Conservation (phyloP, 2,329 filamentous ascomycete species). For the Dactylellina drechsleri region DNA sequence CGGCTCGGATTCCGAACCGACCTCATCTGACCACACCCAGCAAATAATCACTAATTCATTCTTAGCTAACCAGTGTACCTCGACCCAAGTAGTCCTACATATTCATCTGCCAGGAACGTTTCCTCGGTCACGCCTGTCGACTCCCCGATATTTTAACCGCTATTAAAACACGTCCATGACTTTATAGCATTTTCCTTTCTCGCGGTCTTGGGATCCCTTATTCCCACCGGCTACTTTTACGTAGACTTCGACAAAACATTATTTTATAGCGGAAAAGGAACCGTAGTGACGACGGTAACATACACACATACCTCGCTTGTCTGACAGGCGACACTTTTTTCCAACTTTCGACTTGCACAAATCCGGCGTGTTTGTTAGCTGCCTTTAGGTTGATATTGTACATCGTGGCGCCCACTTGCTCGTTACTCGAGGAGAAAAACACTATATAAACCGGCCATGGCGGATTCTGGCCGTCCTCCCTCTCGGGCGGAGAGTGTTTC, state of each 20-base stretch:
- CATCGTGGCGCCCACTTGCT: slow-evolving; percentile 15
- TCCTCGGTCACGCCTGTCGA: slow-evolving; percentile 26
- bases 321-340: not conserved
- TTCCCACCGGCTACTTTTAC: slow-evolving; percentile 33
- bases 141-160: not conserved
- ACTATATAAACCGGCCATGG: slow-evolving; percentile 27
- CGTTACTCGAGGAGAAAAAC: not conserved
- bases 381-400: not conserved
- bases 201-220: slow-evolving; percentile 4
- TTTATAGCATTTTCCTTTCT: slow-evolving; percentile 6
- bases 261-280: not conserved
- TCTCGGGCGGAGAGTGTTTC: slow-evolving; percentile 37
- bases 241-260: not conserved
- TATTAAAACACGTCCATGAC: slow-evolving; percentile 20
- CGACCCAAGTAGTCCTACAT: not conserved
- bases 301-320: slow-evolving; percentile 50
- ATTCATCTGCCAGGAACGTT: not conserved
- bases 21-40: slow-evolving; percentile 25
- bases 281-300: slow-evolving; percentile 32
- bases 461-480: slow-evolving; percentile 37
- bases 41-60: slow-evolving; percentile 2
- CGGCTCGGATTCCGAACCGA: not conserved
- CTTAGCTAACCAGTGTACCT: not conserved
- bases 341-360: slow-evolving; percentile 10
- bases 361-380: slow-evolving; percentile 2